Percentiles rank a stretch among this genome's conserved stretches.
These are phyloP conservation scores for Hypomontagnella monticulosa DNA, from an alignment of 495 filamentous ascomycete genomes.

Conservation along the genomic window DNA sequence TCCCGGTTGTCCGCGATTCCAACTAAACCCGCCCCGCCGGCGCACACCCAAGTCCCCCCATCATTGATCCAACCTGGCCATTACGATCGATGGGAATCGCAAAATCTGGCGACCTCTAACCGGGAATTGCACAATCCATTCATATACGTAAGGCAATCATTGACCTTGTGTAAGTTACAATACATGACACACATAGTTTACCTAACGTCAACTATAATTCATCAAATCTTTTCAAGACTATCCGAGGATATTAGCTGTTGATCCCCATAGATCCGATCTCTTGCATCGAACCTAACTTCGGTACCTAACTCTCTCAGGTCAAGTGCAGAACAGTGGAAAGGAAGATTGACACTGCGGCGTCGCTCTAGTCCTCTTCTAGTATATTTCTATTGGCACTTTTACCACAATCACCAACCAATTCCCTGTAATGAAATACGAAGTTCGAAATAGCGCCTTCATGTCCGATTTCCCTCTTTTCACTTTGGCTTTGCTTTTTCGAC, in stretches of 20 bases:
- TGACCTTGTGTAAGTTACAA: neutral
- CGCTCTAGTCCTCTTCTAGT: constrained; percentile 32
- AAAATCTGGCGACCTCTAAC: neutral
- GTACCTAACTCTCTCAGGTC: constrained; percentile 24
- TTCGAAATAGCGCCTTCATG: constrained; percentile 38
- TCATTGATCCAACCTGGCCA: constrained; percentile 10
- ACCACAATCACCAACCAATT: constrained; percentile 18
- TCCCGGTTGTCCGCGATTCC: constrained; percentile 30
- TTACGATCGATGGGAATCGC: neutral
- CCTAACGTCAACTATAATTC: no score
- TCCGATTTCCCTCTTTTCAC: constrained; percentile 21
- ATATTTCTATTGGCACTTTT: constrained; percentile 29
- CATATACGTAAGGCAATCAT: constrained; percentile 6
- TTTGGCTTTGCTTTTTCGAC: constrained; percentile 18
- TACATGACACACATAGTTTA: no score
- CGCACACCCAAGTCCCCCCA: constrained; percentile 11
- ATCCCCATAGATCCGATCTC: constrained; percentile 9
- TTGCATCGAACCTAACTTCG: neutral
- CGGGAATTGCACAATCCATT: constrained; percentile 8
- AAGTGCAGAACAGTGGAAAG: constrained; percentile 30
- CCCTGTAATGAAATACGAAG: constrained; percentile 34
- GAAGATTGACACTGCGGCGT: constrained; percentile 26
- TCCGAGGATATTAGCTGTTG: neutral
- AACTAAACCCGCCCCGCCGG: constrained; percentile 35
- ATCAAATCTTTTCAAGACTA: no score